Base-by-base conservation (phyloP, 495 filamentous ascomycete genomes). In the Lasiosphaeriaceae sp. region DNA sequence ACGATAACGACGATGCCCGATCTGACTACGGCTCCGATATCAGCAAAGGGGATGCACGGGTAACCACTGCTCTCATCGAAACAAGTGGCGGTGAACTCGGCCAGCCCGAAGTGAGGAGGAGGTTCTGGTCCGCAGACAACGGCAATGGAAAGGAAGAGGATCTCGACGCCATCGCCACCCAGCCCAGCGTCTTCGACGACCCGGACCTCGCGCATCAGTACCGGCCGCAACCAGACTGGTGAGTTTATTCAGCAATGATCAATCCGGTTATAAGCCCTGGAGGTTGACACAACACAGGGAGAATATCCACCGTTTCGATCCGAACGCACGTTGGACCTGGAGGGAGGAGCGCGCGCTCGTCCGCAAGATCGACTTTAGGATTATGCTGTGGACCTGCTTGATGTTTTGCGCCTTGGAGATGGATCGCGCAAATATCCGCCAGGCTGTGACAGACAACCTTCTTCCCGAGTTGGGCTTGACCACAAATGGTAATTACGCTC, bases 361-460 rank as follows among this genome's bases (percentile, higher is more conserved):
- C 3, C 73, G 78, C 46, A 92, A 80, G 64, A 64, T 78, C 50
- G 73, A 77, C 56, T 55, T 54, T 14, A 47, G 35, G 19, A 76
- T 72, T 61, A 71, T 60, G 63, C 60, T 68, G 7, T 90, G 83
- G 72, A 83, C 83, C 1, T 92, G 88, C 63, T 61, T 90, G n/a
- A 91, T 88, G 68, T 90, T 92, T 71, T 90, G 91, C 58, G 87
- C 85, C 0, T 76, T 94, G 2, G 86, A 94, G 59, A 75, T 92
- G 12, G 89, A 94, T 68, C 78, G 89, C 29, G 85, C 83, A 37
- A 93, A 91, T 65, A 80, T 91, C 37, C 69, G 77, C 23, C 84
- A 90, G 61, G 87, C 88, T 8, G 71, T 88, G 4, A 85, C 86
- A 1, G 88, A 91, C 67, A 86, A 86, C 66, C 79, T 91, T 72